Base-by-base conservation (phyloP, 371 early-diverging fungal genomes). In the Syncephalastrum monosporum region DNA sequence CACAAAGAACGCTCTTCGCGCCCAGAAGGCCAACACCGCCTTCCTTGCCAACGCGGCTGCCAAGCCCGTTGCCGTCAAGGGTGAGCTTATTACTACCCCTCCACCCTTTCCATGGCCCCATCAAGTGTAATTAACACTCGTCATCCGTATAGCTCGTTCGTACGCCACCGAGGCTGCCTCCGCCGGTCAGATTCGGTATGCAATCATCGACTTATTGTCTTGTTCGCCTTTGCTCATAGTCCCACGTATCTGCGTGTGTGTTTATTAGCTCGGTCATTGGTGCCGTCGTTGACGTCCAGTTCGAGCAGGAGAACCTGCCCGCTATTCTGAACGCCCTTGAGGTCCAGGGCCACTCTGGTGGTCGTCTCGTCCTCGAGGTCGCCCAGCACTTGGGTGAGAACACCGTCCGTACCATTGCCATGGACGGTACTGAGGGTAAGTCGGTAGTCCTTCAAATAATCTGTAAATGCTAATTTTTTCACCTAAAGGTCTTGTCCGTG, bases 231-330 rank as follows among this genome's bases (percentile, higher is more conserved):
- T 41, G 33, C 29, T 33, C 19, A 24, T 33, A 3, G 38, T 33
- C 10, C 38, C 5, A 33, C 10, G 49, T 59, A 52, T 15, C 49
- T 45, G 16, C n/a, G 14, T 50, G 24, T 25, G 27, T 49, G 19
- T 15, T 55, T n/a, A 33, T 50, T 43, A 65, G 66, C 24, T 66
- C 66, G 33, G 66, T 96, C 65, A 96, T 96, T 77, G 96, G 96
- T 84, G 95, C 96, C 83, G 95, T 96, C 71, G 96, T 96, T 63
- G 96, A 96, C 64, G 96, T 96, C 53, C 95, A 94, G 79, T 95
- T 94, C 78, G 92, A 91, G 58, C 82, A 89, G 68, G 91, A 90
- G 46, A 83, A 77, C 71, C 86, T 95, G 49, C 96, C 96, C 48
- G 85, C 93, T 59, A 95, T 95, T 72, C 83, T 94, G 65, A 96